Conservation (phyloP, 129 eudicot species). For the Helianthus annuus region DNA sequence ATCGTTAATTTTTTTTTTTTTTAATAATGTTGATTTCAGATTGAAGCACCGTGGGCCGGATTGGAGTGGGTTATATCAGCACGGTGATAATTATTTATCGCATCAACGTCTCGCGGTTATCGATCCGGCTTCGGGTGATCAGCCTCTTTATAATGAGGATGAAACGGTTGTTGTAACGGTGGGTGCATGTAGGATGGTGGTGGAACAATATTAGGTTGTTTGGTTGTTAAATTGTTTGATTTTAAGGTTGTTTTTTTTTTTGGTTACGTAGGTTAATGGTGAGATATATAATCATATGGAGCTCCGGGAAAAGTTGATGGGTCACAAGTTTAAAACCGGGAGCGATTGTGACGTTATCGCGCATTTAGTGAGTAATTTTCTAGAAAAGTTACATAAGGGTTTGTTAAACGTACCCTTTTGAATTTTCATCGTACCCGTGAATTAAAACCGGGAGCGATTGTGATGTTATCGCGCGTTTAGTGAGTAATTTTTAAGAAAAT, state of each 20-base stretch:
- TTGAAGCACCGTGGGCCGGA: slow-evolving; percentile 94
- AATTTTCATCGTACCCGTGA: too few species aligned
- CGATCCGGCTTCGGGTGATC: slow-evolving; percentile 95
- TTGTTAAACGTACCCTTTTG: background rate
- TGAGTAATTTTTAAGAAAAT: too few species aligned
- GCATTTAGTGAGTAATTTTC: slow-evolving; percentile 61
- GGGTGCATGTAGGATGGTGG: background rate
- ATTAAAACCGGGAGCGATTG: too few species aligned
- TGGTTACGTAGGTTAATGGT: slow-evolving; percentile 66
- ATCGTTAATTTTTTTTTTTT: background rate
- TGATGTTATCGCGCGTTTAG: too few species aligned
- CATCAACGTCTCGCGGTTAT: slow-evolving; percentile 81
- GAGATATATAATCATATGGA: slow-evolving; percentile 86
- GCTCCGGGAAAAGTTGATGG: slow-evolving; percentile 53
- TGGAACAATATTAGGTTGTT: background rate
- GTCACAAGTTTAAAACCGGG: slow-evolving; percentile 74
- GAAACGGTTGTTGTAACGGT: slow-evolving; percentile 71
- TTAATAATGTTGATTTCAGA: slow-evolving; percentile 22
- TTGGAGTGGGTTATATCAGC: slow-evolving; percentile 79
- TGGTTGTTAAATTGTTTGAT: background rate
- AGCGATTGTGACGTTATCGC: slow-evolving; percentile 94
- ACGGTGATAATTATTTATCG: slow-evolving; percentile 63
- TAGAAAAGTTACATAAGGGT: background rate
- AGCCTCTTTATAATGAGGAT: slow-evolving; percentile 70
- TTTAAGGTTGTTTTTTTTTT: background rate